Evolutionary conservation across 2,329 filamentous ascomycete species (phyloP).

Genomic region (Fusarium domesticum): DNA sequence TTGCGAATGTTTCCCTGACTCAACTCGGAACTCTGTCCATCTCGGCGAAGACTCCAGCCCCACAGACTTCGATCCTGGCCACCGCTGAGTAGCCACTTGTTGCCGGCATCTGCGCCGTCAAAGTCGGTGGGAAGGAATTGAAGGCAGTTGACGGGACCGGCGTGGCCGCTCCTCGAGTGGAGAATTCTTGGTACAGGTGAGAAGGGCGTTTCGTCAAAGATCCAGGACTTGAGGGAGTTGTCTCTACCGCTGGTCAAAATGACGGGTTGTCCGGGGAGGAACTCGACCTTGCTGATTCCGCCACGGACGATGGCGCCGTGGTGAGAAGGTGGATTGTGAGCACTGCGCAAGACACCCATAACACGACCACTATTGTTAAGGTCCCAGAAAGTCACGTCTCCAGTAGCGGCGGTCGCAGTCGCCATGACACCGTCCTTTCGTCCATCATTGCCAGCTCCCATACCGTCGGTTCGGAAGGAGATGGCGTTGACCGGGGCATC

Average conservation of each 20-base stretch:
- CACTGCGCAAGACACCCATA: conserved; percentile 80
- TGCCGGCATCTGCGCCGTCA: conserved; percentile 81
- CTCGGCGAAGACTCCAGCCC: conserved; percentile 92
- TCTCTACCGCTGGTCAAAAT: conserved; percentile 88
- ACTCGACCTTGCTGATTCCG: conserved; percentile 84
- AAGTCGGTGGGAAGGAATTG: conserved; percentile 85
- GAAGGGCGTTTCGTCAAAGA: conserved; percentile 90
- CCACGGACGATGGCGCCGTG: conserved; percentile 59
- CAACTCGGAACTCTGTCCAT: conserved; percentile 89
- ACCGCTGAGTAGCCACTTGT: conserved; percentile 92
- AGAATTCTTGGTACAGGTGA: conserved; percentile 81
- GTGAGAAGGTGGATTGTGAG: conserved; percentile 72
- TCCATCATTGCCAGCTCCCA: conserved; percentile 85
- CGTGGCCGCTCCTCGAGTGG: conserved; percentile 84
- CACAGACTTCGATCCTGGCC: conserved; percentile 88
- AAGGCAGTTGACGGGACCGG: conserved; percentile 77
- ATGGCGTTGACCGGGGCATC: conserved; percentile 73
- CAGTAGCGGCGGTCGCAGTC: conserved; percentile 72
- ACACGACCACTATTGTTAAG: conserved; percentile 84
- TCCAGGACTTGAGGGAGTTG: conserved; percentile 94
- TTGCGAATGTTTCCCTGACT: conserved; percentile 87
- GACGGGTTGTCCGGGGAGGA: conserved; percentile 83
- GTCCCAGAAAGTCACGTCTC: conserved; percentile 96
- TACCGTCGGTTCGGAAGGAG: conserved; percentile 83
- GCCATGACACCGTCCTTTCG: conserved; percentile 89